Percentiles rank a stretch among this genome's conserved stretches.
Conservation (phyloP, 2,329 filamentous ascomycete genomes). For the Cladobotryum mycophilum region DNA sequence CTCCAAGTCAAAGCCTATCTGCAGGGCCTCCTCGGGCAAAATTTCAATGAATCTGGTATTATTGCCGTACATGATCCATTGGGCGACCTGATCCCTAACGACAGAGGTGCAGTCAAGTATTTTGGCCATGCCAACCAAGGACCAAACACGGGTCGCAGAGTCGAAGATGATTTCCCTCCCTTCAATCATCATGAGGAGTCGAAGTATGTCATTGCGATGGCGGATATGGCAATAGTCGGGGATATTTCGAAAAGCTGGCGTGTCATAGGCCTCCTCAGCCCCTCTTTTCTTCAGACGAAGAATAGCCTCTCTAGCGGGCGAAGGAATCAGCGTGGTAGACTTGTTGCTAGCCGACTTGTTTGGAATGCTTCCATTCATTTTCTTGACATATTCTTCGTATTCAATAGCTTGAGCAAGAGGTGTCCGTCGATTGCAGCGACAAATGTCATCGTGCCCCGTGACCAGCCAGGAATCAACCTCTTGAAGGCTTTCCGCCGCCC, state of each 20-base stretch:
- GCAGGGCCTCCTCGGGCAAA: conserved; percentile 54
- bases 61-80: conserved; percentile 50
- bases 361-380: no score
- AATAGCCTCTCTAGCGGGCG: conserved; percentile 5
- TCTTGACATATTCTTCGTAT: no score
- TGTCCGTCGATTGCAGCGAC: conserved; percentile 20
- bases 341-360: not conserved
- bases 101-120: conserved; percentile 46
- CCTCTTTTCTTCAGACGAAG: not conserved
- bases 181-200: conserved; percentile 53
- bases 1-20: conserved; percentile 46
- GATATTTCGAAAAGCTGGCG: conserved; percentile 31
- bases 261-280: conserved; percentile 12
- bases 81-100: conserved; percentile 43
- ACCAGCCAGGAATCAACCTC: conserved; percentile 24
- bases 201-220: conserved; percentile 57
- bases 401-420: conserved; percentile 1
- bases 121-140: conserved; percentile 56
- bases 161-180: conserved; percentile 50
- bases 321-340: conserved; percentile 1
- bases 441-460: conserved; percentile 38
- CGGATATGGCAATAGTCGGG: conserved; percentile 59
- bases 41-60: conserved; percentile 58
- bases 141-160: conserved; percentile 61
- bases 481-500: conserved; percentile 32